Base-by-base conservation (phyloP, 306 rosid species). In the Castanospermum australe region DNA sequence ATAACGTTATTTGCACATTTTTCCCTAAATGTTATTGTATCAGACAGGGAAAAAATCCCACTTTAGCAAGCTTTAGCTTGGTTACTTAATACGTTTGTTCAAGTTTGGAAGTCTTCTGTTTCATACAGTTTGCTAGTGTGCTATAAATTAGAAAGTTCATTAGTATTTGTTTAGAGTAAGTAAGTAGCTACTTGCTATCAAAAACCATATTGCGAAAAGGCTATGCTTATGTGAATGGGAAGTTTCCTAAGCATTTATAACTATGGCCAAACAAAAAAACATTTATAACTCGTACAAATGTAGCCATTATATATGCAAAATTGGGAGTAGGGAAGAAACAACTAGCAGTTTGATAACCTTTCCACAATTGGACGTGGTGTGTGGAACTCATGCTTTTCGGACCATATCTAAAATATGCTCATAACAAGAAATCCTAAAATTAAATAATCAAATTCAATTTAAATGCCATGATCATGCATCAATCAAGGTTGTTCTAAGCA, bases 381-480 rank as follows among this genome's bases (percentile, higher is more conserved):
- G 67, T 59, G 41, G 17, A 32, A 60, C 30, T 10, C 25, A 60
- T 75, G 41, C 44, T 74, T 60, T 68, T 60, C 60, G 79, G 79
- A 41, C 79, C 79, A 71, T n/a, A n/a, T 52, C 20, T 55, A 10
- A 10, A 52, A 32, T 7, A 33, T 73, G 54, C 18, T 73, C 52
- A 35, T 56, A 75, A 75, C 70, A 75, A 60, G 79, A 75, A 75
- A 60, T 75, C 79, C 79, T 75, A 75, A n/a, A 60, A 7, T 60
- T 60, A 75, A 59, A 75, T 70, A 70, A n/a, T 45, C 79, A 75
- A 61, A 59, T 45, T 73, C 78, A 38, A 73, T 36, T 72, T 39
- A 22, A 73, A 13, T 73, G 55, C 24, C 67, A 13, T 56, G 47
- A 39, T 21, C 55, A 7, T 36, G 63, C 73, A 71, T 52, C 35